Evolutionary conservation across 805 yeast species (phyloP), one percentile per base, ranked within the genome.

Genomic region (Candida ovalis): DNA sequence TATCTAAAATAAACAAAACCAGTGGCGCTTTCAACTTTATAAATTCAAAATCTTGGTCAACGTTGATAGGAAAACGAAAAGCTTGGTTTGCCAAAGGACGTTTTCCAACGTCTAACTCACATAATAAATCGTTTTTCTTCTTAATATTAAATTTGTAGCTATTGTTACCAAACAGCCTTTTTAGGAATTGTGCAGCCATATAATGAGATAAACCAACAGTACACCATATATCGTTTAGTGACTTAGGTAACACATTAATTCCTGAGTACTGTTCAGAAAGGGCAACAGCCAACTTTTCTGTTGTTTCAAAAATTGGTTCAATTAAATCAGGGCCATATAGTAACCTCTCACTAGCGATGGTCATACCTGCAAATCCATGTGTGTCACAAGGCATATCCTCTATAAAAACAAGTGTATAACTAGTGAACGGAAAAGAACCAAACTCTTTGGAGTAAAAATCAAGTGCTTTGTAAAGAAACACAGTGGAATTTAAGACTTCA

Each of bases 191-290:
- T 24, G 79, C 71, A 0, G 92, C 78, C 96, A 94, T 92, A 63
- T 76, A 92, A 32, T 81, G 78, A 0, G 96, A 77, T 50, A 94
- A 81, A 2, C 98, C 99, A 25, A 86, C 68, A 1, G 91, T 85
- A 53, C 92, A 79, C 99, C 99, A 94, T 6, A 88, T 55, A 64
- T 94, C 97, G 56, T 86, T 81, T 62, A 82, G 77, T 0, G 82
- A 76, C 46, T 76, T 77, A 0, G 98, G 97, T 2, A 89, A 84
- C 18, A 94, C 88, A 62, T 88, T 88, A 32, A 94, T 84, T 17
- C 97, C 97, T 0, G 95, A 80, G 96, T 97, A 94, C 64, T 94
- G 99, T 4, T 81, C 77, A 0, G 98, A 86, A 19, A 94, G 66
- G 0, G 88, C 82, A 47, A 81, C 78, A 0, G 92, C 75, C 3